Base-by-base conservation (phyloP, 768 basidiomycete genomes). In the Boletus sp. region DNA sequence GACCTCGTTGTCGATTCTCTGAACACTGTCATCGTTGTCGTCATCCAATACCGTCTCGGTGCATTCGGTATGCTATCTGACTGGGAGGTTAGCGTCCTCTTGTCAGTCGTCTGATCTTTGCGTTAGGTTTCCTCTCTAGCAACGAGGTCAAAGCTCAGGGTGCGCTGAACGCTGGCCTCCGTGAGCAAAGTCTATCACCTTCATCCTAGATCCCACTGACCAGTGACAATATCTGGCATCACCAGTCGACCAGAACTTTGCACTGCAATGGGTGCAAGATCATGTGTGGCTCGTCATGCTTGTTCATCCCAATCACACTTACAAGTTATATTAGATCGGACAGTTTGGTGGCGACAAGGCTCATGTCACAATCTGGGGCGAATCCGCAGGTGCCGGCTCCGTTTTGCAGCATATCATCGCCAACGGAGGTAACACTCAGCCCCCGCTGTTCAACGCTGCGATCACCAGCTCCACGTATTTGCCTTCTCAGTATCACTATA, bases 321-420 rank as follows among this genome's bases (percentile, higher is more conserved):
- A 55, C 11, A 10, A 11, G 34, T 3, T 15, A 19, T 15, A 2
- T n/a, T 46, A 74, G 74, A 73, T 73, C 9, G 51, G 48, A n/a
- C 46, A 32, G 21, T 74, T 74, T 45, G 72, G 73, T 34, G 73
- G 73, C 1, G 70, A 74, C 55, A 58, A 62, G 9, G 2, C 33
- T 1, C 57, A 60, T 48, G 73, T 75, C 19, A 73, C 71, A 10
- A 70, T 74, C 35, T 73, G 71, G 72, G 74, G 74, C 1, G 65
- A 71, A 59, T 72, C 67, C 0, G 70, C 60, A 15, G 72, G 71
- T n/a, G 72, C 59, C 2, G 71, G 72, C 3, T 72, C 72, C 11
- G 69, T 72, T 15, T 34, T 73, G 5, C 70, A 73, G 25, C 72
- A 72, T 17, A 51, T 74, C 25, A 51, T 74, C 9, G 72, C 73